These are phyloP conservation scores for Fraxinus quadrangulata DNA, from an alignment of 257 asterid genomes.

Conservation along the genomic window DNA sequence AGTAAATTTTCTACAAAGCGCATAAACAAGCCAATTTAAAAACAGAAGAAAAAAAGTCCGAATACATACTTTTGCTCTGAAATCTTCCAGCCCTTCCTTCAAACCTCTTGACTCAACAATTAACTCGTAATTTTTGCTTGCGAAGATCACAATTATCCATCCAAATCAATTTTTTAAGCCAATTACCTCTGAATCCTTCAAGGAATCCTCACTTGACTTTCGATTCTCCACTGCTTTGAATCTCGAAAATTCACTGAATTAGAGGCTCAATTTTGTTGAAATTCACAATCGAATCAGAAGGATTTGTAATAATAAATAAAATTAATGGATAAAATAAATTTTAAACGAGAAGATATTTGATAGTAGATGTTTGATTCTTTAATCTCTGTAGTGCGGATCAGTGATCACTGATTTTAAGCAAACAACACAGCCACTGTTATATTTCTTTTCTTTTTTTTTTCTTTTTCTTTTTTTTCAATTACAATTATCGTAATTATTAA, in stretches of 20 bases:
- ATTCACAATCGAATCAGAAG: slow-evolving; percentile 5
- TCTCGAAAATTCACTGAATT: neutral
- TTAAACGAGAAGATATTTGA: slow-evolving; percentile 15
- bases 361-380: slow-evolving; percentile 22
- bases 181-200: neutral
- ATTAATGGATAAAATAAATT: neutral
- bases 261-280: slow-evolving; percentile 5
- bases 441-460: neutral
- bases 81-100: slow-evolving; percentile 2
- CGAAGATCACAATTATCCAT: neutral
- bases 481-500: neutral
- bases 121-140: neutral
- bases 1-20: neutral
- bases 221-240: slow-evolving; percentile 13
- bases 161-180: neutral
- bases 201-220: slow-evolving; percentile 2
- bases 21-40: neutral
- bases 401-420: slow-evolving; percentile 13
- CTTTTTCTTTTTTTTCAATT: neutral
- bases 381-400: slow-evolving; percentile 18
- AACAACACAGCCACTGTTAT: slow-evolving; percentile 7
- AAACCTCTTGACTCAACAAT: slow-evolving; percentile 2
- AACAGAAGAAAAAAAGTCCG: neutral
- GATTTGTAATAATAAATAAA: slow-evolving; percentile 13
- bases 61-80: slow-evolving; percentile 13